Percentiles rank a stretch among this genome's conserved stretches.
Conservation (phyloP, 2,329 filamentous ascomycete genomes). For the Arthroderma uncinatum region DNA sequence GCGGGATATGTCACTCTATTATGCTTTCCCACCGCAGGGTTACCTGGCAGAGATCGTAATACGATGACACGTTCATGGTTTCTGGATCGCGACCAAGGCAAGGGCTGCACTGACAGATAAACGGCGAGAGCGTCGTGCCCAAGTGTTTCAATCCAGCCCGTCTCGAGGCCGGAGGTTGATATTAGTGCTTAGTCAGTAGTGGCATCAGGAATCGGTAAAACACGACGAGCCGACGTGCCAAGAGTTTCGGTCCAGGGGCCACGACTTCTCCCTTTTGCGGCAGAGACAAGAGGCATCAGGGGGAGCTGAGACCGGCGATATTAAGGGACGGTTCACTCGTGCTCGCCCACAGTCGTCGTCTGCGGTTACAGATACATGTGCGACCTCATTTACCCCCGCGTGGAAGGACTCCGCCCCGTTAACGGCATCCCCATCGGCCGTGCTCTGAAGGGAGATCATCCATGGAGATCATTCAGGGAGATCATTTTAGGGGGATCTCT, state of each 20-base stretch:
- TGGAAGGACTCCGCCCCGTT: not conserved
- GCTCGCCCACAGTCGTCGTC: not conserved
- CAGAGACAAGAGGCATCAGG: not conserved
- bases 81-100: not conserved
- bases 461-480: not conserved
- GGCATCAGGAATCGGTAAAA: not conserved
- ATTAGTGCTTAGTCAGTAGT: not conserved
- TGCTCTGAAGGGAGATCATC: not conserved
- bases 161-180: not conserved
- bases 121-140: not conserved
- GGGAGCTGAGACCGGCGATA: not conserved
- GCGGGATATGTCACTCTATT: not conserved
- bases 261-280: not conserved
- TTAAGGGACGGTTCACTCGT: not conserved
- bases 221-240: not conserved
- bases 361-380: not conserved
- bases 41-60: not conserved
- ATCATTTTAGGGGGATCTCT: too few relatives aligned
- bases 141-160: not conserved
- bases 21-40: not conserved
- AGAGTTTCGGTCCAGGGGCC: not conserved
- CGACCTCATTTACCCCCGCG: not conserved
- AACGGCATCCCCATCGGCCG: not conserved
- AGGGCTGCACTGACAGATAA: not conserved
- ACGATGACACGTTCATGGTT: not conserved